Percentiles rank a stretch among this genome's conserved stretches.
phyloP scores from a whole-genome alignment of 2,329 filamentous ascomycete species.

The Dactylellina drechsleri region DNA sequence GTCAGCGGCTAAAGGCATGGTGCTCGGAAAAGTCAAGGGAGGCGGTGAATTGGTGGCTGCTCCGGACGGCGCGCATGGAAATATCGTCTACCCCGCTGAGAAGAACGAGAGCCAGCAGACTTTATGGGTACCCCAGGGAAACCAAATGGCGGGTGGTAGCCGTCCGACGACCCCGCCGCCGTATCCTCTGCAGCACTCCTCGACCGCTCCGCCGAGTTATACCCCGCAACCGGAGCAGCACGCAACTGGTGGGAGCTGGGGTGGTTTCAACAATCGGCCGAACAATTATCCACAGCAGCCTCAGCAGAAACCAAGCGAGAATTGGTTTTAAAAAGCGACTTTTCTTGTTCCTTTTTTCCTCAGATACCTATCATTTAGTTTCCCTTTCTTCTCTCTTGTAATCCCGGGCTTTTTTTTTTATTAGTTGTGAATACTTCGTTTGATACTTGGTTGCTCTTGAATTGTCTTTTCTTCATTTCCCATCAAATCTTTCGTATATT shows the following conservation, averaged over 20 bases:
- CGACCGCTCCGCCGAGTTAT: slow-evolving; percentile 44
- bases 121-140: slow-evolving; percentile 46
- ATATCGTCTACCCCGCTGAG: slow-evolving; percentile 57
- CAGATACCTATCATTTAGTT: background rate
- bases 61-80: slow-evolving; percentile 66
- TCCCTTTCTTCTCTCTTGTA: slow-evolving; percentile 5
- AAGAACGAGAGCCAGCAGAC: slow-evolving; percentile 54
- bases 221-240: slow-evolving; percentile 34
- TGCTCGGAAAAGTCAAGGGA: slow-evolving; percentile 79
- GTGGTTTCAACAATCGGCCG: slow-evolving; percentile 31
- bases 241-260: slow-evolving; percentile 34
- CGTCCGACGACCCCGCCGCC: slow-evolving; percentile 38
- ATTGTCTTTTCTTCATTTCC: background rate
- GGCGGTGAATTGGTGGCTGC: slow-evolving; percentile 79
- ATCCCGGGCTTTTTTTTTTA: background rate
- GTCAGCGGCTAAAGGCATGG: slow-evolving; percentile 96
- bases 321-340: slow-evolving; percentile 41
- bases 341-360: background rate
- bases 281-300: slow-evolving; percentile 31
- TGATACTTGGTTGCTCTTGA: background rate
- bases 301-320: slow-evolving; percentile 43
- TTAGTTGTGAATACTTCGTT: slow-evolving; percentile 28
- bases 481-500: background rate
- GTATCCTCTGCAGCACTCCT: slow-evolving; percentile 41
- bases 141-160: slow-evolving; percentile 29